Base-by-base conservation (phyloP, 192 early-diverging fungal species). In the Oehlia diaphana region DNA sequence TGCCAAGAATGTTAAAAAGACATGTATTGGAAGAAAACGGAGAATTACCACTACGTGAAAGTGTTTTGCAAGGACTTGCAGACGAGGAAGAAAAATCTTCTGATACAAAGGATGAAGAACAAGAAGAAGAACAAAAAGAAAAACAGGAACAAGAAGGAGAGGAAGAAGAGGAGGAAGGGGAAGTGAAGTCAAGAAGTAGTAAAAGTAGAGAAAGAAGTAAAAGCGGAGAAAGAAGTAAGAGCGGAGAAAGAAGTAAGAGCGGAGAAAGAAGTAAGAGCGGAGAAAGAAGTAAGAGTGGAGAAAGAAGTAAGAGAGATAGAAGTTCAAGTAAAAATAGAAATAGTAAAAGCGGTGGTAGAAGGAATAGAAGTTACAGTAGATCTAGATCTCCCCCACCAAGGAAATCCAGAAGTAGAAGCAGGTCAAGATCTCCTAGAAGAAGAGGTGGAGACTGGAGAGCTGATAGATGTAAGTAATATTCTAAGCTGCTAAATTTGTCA, bases 11-110 rank as follows among this genome's bases (percentile, higher is more conserved):
- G 21, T 90, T 90, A 7, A 93, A 93, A 42, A 89, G 97, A 13
- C 80, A 94, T 78, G 84, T 92, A 14, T 83, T 98, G 9, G 98
- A 97, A 77, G 95, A 98, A 64, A 84, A 88, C 31, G 96, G 92
- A 64, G 94, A 95, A 44, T 74, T 99, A 72, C 87, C 93, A 58
- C 94, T 94, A 6, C 83, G 96, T 26, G 85, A 92, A 14, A 94
- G 93, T 77, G 92, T 69, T 82, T 61, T 85, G 85, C 47, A 86
- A 80, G 73, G 79, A 83, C 26, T 72, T 83, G 61, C 77, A 80
- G 19, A 37, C 70, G 77, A 63, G 49, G 58, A 64, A 79, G 50
- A 39, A 70, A 42, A 31, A 39, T 53, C 28, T 16, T 71, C 19
- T 67, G 66, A 65, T 53, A 79, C 39, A 31, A 50, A 66, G 61